Conservation (phyloP, 2,329 filamentous ascomycete genomes). For the Nemania sp. region DNA sequence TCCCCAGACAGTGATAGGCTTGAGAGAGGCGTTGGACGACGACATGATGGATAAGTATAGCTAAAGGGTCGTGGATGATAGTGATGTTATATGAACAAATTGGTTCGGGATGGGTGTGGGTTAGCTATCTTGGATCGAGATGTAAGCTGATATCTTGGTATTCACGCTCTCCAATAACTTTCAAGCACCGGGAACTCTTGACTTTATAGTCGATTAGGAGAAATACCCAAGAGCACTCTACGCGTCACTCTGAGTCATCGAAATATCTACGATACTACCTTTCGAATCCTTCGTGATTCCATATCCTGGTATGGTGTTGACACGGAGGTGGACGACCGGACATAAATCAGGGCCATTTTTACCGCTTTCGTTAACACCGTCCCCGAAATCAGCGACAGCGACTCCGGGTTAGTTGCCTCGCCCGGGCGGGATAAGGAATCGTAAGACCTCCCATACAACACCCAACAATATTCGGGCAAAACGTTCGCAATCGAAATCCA, state of each 20-base stretch:
- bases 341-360: neutral
- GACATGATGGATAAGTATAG: conserved; percentile 25
- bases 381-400: conserved; percentile 6
- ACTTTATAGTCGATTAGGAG: conserved; percentile 19
- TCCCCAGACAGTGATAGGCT: conserved; percentile 50
- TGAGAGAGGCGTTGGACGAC: conserved; percentile 39
- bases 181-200: neutral
- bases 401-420: conserved; percentile 24
- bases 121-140: neutral
- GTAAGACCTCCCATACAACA: conserved; percentile 1
- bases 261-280: neutral
- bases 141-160: neutral
- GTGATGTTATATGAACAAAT: too few relatives aligned
- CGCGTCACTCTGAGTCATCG: neutral
- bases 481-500: neutral
- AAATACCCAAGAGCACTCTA: neutral
- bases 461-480: neutral
- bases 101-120: too few relatives aligned
- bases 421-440: conserved; percentile 24
- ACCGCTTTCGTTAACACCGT: conserved; percentile 21
- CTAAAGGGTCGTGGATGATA: neutral
- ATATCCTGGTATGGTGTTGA: neutral
- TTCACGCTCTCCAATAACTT: neutral
- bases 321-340: neutral
- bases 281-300: neutral